phyloP scores from a whole-genome alignment of 2,329 filamentous ascomycete genomes.

The Phialemoniopsis sp. region DNA sequence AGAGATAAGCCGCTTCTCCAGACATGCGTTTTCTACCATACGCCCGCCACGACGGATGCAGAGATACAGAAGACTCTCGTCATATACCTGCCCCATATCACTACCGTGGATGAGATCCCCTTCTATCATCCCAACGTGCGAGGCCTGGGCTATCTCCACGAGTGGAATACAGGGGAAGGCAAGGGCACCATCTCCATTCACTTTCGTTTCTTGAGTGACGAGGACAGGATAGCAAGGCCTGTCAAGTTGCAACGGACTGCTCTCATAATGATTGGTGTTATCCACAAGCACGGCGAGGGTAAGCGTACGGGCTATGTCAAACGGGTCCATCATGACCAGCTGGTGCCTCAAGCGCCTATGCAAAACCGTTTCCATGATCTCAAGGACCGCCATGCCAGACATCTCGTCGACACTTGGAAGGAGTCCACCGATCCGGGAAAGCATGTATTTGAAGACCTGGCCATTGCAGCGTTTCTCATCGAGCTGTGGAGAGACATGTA shows the following conservation, averaged over 20 bases:
- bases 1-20: slow-evolving; percentile 75
- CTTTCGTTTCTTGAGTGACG: slow-evolving; percentile 47
- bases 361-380: slow-evolving; percentile 80
- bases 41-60: slow-evolving; percentile 1
- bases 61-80: slow-evolving; percentile 47
- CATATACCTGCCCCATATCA: slow-evolving; percentile 73
- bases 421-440: slow-evolving; percentile 85
- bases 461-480: slow-evolving; percentile 87
- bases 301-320: slow-evolving; percentile 67
- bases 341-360: slow-evolving; percentile 71
- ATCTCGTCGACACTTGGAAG: slow-evolving; percentile 71
- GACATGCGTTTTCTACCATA: slow-evolving; percentile 70
- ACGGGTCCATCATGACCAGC: slow-evolving; percentile 75
- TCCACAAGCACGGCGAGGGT: slow-evolving; percentile 72
- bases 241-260: slow-evolving; percentile 62
- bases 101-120: slow-evolving; percentile 60
- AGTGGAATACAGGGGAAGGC: slow-evolving; percentile 42
- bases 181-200: slow-evolving; percentile 55
- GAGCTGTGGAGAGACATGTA: slow-evolving; percentile 92
- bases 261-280: slow-evolving; percentile 60
- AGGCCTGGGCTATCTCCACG: slow-evolving; percentile 72
- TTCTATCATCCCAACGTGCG: slow-evolving; percentile 83
- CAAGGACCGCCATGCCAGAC: slow-evolving; percentile 73
- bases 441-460: slow-evolving; percentile 92
- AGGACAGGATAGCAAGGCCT: slow-evolving; percentile 14